Conservation (phyloP, 345 rosid genomes). For the Murraya koenigii region DNA sequence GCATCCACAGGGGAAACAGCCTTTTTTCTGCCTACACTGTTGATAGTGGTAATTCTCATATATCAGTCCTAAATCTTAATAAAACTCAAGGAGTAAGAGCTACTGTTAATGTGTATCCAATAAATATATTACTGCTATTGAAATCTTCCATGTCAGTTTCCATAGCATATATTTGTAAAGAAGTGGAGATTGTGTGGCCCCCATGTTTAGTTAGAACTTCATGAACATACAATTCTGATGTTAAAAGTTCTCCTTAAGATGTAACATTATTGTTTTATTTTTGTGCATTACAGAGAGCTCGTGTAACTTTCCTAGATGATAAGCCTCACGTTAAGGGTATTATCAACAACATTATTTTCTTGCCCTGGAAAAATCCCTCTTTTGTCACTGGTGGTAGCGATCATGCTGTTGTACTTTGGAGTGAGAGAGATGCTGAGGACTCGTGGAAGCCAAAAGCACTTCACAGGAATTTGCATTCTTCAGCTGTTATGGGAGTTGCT, state of each 20-base stretch:
- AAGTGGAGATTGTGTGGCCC: not conserved
- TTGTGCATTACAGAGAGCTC: constrained; percentile 39
- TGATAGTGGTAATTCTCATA: constrained; percentile 81
- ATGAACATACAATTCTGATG: not conserved
- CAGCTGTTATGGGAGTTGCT: constrained; percentile 95
- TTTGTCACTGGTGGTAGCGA: constrained; percentile 92
- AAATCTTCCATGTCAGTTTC: not conserved
- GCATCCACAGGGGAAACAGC: constrained; percentile 86
- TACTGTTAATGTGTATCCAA: constrained; percentile 5
- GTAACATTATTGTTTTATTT: constrained; percentile 2
- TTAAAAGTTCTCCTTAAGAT: not conserved
- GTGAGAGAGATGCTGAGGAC: constrained; percentile 53
- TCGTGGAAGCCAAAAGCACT: constrained; percentile 73
- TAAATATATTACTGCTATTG: constrained; percentile 8
- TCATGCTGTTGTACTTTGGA: constrained; percentile 85
- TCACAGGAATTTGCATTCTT: constrained; percentile 79
- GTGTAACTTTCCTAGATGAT: constrained; percentile 62
- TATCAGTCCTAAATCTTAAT: constrained; percentile 70
- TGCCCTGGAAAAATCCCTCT: constrained; percentile 74
- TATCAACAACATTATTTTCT: constrained; percentile 70
- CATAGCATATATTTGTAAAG: not conserved
- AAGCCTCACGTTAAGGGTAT: constrained; percentile 89
- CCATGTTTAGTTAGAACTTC: not conserved
- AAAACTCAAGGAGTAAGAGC: constrained; percentile 61
- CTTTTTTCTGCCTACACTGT: constrained; percentile 66